Percentiles rank a stretch among this genome's conserved stretches.
Conservation (phyloP, 2,329 filamentous ascomycete species). For the Rhinocladiella mackenziei region DNA sequence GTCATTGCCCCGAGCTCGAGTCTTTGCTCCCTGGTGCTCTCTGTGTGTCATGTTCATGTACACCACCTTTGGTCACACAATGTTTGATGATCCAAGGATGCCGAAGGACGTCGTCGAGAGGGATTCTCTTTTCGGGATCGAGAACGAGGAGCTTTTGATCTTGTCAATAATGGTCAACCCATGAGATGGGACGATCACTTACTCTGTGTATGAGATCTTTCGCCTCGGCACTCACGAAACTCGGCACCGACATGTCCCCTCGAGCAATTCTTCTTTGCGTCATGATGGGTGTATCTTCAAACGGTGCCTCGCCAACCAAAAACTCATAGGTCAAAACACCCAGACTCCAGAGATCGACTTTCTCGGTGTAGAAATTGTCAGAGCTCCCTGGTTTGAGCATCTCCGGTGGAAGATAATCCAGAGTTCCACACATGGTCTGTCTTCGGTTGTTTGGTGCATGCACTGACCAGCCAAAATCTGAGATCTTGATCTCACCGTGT, state of each 20-base stretch:
- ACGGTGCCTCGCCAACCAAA: conserved; percentile 89
- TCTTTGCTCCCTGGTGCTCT: conserved; percentile 12
- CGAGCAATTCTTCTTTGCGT: conserved; percentile 84
- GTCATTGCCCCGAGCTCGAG: conserved; percentile 7
- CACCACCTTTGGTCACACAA: conserved; percentile 47
- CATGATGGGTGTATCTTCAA: conserved; percentile 93
- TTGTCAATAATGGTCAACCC: conserved; percentile 25
- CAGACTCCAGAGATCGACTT: conserved; percentile 93
- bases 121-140: conserved; percentile 88
- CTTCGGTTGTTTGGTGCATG: conserved; percentile 92
- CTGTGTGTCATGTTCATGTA: conserved; percentile 24
- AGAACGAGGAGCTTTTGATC: conserved; percentile 69
- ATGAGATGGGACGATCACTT: conserved; percentile 33
- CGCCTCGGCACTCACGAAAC: conserved; percentile 85
- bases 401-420: conserved; percentile 96
- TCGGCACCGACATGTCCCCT: conserved; percentile 87
- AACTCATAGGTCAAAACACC: conserved; percentile 97
- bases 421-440: conserved; percentile 92
- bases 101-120: conserved; percentile 78
- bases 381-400: conserved; percentile 81
- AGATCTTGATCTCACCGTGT: conserved; percentile 97
- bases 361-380: conserved; percentile 89
- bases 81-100: conserved; percentile 98
- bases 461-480: conserved; percentile 97
- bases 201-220: conserved; percentile 89